Percentiles rank a stretch among this genome's conserved stretches.
These are phyloP conservation scores for Scheffersomyces ergatensis DNA, from an alignment of 805 yeast genomes.

Conservation along the genomic window DNA sequence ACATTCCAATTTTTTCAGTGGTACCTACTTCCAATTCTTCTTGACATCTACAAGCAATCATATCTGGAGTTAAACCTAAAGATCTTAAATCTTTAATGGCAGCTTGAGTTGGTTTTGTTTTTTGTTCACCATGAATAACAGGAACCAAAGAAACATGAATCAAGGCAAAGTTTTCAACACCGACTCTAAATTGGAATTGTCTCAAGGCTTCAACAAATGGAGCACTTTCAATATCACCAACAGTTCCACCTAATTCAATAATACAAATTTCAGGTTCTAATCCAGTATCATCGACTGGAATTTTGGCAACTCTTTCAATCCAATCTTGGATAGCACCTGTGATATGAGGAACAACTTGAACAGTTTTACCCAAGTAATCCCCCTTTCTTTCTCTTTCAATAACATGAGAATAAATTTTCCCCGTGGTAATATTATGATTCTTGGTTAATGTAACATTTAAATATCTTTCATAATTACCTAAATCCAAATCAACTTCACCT, in stretches of 20 bases:
- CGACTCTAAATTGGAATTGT: conserved; percentile 98
- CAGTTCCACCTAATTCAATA: conserved; percentile 98
- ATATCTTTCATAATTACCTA: conserved; percentile 98
- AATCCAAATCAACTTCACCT: conserved; percentile 97
- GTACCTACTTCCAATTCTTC: conserved; percentile 78
- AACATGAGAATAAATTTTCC: conserved; percentile 92
- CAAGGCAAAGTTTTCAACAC: conserved; percentile 87
- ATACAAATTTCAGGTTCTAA: conserved; percentile 94
- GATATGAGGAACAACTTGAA: conserved; percentile 97
- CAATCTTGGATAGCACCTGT: conserved; percentile 98
- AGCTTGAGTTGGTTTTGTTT: conserved; percentile 99
- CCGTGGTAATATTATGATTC: conserved; percentile 97
- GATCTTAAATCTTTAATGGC: conserved; percentile 97
- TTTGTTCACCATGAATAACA: conserved; percentile 97
- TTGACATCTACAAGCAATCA: conserved; percentile 97
- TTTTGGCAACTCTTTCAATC: conserved; percentile 88
- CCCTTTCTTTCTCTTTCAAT: conserved; percentile 95
- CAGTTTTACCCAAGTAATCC: conserved; percentile 98
- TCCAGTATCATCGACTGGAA: conserved; percentile 90
- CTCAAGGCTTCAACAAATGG: conserved; percentile 98
- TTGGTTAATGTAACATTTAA: conserved; percentile 87
- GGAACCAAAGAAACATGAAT: conserved; percentile 97
- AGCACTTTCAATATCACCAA: conserved; percentile 98
- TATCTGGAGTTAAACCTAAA: conserved; percentile 90
- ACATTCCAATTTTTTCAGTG: conserved; percentile 96